Base-by-base conservation (phyloP, 2,329 filamentous ascomycete species). In the Verticillium longisporum region DNA sequence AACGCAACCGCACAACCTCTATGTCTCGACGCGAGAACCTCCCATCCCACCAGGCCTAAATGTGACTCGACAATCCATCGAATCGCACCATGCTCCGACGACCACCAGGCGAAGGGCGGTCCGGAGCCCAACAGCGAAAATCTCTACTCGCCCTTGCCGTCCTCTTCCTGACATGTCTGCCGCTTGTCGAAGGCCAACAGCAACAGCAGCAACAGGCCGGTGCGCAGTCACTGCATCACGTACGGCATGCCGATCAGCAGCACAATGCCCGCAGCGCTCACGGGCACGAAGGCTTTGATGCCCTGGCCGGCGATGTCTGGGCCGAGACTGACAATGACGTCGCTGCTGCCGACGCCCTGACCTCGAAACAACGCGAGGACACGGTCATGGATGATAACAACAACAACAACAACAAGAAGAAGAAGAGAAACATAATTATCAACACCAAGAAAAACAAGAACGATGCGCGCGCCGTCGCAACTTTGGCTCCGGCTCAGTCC, bases 381-480 rank as follows among this genome's bases (percentile, higher is more conserved):
- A 33, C 13, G 32, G 32, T 55, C 54, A 55, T 55, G 14, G 32
- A 55, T 31, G 54, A 58, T 60, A 65, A 68, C 65, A 67, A 65
- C 68, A 64, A 66, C 69, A 68, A 68, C 65, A 26, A 61, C 59
- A 73, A 75, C 71, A 75, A 77, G 74, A 72, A 84, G 26, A 67
- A 65, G 68, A 64, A 66, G 70, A 68, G 68, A 72, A 69, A 69
- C 69, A 64, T 61, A 65, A 71, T 66, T 68, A 75, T 68, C 61
- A 36, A 54, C 41, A 32, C 38, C 64, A 64, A 72, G 58, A 60
- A 61, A 59, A 73, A 75, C 71, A 75, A 77, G 75, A 72, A 84
- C 79, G 85, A 95, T 89, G 91, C 88, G 91, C 92, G 92, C 92
- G 92, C 92, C 90, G 84, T 95, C 84, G 89, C 90, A 86, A 95